These are phyloP conservation scores for Grosmannia penicillata DNA, from an alignment of 2,329 filamentous ascomycete species.

Conservation along the genomic window DNA sequence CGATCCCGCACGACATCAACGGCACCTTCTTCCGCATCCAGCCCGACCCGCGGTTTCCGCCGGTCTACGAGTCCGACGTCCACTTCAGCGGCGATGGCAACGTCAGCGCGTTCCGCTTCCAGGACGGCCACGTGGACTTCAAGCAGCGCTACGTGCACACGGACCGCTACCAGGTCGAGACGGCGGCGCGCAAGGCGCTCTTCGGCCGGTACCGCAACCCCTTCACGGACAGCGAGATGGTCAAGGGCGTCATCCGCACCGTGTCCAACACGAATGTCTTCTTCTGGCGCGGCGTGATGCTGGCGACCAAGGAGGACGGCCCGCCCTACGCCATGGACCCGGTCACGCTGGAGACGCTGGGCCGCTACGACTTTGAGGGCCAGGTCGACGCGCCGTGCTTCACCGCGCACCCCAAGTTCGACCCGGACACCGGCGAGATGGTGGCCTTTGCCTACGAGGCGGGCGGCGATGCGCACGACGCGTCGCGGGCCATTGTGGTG, in stretches of 20 bases:
- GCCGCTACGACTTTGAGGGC: slow-evolving; percentile 35
- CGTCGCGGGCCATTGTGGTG: slow-evolving; percentile 25
- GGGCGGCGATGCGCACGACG: slow-evolving; percentile 26
- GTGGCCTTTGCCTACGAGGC: slow-evolving; percentile 35
- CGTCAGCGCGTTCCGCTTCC: slow-evolving; percentile 25
- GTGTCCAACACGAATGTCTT: slow-evolving; percentile 46
- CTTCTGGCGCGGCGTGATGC: slow-evolving; percentile 38
- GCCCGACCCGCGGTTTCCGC: slow-evolving; percentile 38
- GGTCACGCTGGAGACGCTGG: slow-evolving; percentile 30
- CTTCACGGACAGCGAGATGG: slow-evolving; percentile 38
- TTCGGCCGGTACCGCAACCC: slow-evolving; percentile 44
- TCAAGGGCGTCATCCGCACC: slow-evolving; percentile 38
- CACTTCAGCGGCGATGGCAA: slow-evolving; percentile 22
- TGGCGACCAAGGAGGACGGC: slow-evolving; percentile 40
- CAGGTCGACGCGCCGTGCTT: slow-evolving; percentile 31
- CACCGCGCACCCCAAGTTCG: slow-evolving; percentile 37
- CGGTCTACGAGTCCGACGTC: slow-evolving; percentile 35
- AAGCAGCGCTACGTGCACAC: slow-evolving; percentile 28
- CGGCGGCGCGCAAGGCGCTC: slow-evolving; percentile 19
- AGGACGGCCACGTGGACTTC: slow-evolving; percentile 24
- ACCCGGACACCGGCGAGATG: slow-evolving; percentile 35
- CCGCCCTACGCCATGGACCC: slow-evolving; percentile 37
- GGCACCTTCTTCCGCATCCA: slow-evolving; percentile 35
- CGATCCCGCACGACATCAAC: slow-evolving; percentile 27
- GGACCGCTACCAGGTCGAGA: slow-evolving; percentile 18